A percentile compares a stretch with the other conserved stretches of the same genome.
These are phyloP conservation scores for Ambrosia hybrid DNA, from an alignment of 140 eudicot species.

Conservation along the genomic window DNA sequence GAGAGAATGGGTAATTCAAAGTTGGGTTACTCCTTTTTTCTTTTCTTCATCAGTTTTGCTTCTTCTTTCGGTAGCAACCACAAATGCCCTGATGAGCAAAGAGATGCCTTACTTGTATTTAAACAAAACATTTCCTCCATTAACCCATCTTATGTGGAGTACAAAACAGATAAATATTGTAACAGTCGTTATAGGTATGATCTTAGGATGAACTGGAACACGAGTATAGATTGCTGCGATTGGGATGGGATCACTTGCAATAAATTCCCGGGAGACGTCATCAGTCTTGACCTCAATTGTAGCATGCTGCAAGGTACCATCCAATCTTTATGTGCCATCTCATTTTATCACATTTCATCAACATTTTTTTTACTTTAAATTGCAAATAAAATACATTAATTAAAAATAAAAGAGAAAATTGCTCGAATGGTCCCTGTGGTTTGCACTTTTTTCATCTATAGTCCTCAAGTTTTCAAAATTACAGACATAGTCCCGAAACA, in stretches of 20 bases:
- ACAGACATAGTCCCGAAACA: no score
- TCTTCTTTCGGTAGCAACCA: not conserved
- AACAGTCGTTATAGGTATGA: no score
- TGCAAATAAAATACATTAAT: no score
- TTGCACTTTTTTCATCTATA: no score
- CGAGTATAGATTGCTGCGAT: not conserved
- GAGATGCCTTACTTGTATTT: conserved; percentile 1
- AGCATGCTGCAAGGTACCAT: not conserved
- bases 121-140: not conserved
- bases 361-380: no score
- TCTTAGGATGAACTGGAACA: not conserved
- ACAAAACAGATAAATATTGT: not conserved
- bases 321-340: no score
- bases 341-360: no score
- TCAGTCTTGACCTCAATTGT: not conserved
- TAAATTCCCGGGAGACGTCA: not conserved
- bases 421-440: no score
- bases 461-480: no score
- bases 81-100: not conserved
- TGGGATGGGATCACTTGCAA: not conserved
- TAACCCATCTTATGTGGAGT: not conserved
- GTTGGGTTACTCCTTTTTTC: not conserved
- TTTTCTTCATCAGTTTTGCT: not conserved
- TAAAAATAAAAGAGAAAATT: no score
- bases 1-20: not conserved